Conservation (phyloP, 495 filamentous ascomycete genomes). For the Aspergillus homomorphus region DNA sequence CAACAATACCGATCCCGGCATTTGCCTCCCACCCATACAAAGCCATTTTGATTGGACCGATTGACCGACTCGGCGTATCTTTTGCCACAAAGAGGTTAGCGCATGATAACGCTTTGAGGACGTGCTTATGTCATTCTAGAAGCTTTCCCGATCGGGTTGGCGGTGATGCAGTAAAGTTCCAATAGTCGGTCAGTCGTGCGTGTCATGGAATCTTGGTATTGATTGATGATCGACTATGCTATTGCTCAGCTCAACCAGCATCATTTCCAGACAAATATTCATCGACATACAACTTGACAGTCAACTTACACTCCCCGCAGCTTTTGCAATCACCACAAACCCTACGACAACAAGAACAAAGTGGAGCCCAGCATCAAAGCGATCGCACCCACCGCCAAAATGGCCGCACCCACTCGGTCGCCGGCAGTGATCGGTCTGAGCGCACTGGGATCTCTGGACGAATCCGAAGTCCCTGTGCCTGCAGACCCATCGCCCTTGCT, state of each 20-base stretch:
- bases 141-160: background rate
- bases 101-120: background rate
- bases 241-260: no score
- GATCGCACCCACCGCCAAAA: slow-evolving; percentile 53
- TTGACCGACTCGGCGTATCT: background rate
- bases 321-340: background rate
- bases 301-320: no score
- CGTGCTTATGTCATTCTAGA: background rate
- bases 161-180: background rate
- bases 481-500: slow-evolving; percentile 63
- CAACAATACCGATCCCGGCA: background rate
- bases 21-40: background rate
- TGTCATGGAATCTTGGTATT: no score
- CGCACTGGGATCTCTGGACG: slow-evolving; percentile 8
- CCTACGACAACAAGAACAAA: background rate
- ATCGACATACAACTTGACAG: no score
- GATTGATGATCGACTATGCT: no score
- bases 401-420: slow-evolving; percentile 58
- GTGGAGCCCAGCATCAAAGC: background rate
- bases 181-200: background rate
- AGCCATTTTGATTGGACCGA: background rate
- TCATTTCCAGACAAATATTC: no score
- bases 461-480: slow-evolving; percentile 30
- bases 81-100: background rate
- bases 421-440: slow-evolving; percentile 38